phyloP scores from a whole-genome alignment of 2,329 filamentous ascomycete genomes.

The Beauveria sp. region DNA sequence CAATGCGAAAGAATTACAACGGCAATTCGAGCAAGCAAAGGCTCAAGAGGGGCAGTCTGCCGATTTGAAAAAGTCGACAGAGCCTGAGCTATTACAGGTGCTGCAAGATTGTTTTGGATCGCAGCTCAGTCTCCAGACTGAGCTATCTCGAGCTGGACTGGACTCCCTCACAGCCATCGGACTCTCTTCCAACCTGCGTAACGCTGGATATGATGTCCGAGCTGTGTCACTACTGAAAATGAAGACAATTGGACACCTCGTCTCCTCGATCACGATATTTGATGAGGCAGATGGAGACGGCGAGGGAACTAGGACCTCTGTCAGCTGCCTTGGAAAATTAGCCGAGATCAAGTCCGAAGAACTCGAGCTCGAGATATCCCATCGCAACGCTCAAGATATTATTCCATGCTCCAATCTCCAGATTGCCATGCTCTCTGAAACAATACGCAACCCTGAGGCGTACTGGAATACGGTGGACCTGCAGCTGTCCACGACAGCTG shows the following conservation, averaged over 20 bases:
- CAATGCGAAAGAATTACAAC: conserved; percentile 58
- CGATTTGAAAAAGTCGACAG: not conserved
- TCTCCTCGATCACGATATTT: conserved; percentile 13
- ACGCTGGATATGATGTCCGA: conserved; percentile 44
- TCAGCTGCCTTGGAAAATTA: not conserved
- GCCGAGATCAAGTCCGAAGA: not conserved
- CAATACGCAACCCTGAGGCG: conserved; percentile 44
- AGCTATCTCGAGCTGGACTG: not conserved
- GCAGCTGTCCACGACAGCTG: conserved; percentile 35
- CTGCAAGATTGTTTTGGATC: conserved; percentile 27
- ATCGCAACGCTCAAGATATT: conserved; percentile 31
- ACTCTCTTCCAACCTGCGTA: conserved; percentile 56
- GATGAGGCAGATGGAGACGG: not conserved
- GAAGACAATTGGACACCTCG: conserved; percentile 28
- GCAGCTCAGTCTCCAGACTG: not conserved
- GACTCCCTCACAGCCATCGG: conserved; percentile 49
- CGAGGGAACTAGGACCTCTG: not conserved
- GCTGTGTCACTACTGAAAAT: conserved; percentile 56
- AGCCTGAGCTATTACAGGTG: conserved; percentile 19
- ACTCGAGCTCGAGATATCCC: not conserved
- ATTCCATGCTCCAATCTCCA: conserved; percentile 66
- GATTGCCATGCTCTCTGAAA: conserved; percentile 73
- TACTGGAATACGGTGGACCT: conserved; percentile 78
- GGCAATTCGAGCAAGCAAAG: conserved; percentile 32
- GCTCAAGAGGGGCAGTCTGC: not conserved